Evolutionary conservation across 2,329 filamentous ascomycete genomes (phyloP).

Genomic region (Cercospora beticola): DNA sequence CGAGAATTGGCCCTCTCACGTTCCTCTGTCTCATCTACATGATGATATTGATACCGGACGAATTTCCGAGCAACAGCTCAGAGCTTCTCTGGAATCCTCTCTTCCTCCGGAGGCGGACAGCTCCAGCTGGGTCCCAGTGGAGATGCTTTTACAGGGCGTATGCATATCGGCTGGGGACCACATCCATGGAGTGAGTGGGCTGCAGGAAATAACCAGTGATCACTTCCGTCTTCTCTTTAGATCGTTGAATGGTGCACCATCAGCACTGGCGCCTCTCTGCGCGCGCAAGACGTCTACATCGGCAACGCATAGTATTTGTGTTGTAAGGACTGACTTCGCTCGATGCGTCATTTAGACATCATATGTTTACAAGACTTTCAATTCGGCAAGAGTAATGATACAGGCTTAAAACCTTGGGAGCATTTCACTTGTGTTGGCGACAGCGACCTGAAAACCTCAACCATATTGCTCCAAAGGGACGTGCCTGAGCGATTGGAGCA

Average conservation of each 20-base stretch:
- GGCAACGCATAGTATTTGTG: too few relatives aligned
- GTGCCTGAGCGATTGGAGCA: background rate
- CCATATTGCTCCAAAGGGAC: background rate
- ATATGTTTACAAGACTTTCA: background rate
- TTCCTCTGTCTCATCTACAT: too few relatives aligned
- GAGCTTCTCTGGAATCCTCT: too few relatives aligned
- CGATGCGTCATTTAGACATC: background rate
- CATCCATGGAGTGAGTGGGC: background rate
- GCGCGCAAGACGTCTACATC: background rate
- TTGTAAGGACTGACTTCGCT: too few relatives aligned
- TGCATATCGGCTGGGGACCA: too few relatives aligned
- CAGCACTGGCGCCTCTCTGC: background rate
- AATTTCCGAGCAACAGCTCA: background rate
- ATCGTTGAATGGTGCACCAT: too few relatives aligned
- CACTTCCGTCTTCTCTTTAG: too few relatives aligned
- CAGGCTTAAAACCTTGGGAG: too few relatives aligned
- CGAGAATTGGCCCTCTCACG: too few relatives aligned
- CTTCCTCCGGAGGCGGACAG: background rate
- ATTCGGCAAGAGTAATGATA: background rate
- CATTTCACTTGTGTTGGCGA: background rate
- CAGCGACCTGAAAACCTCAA: background rate
- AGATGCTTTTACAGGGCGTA: background rate
- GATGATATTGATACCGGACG: background rate
- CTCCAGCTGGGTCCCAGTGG: background rate
- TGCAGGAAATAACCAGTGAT: background rate